A percentile compares a stretch with the other conserved stretches of the same genome.
Conservation (phyloP, 2,329 filamentous ascomycete genomes). For the Fusarium sp. region DNA sequence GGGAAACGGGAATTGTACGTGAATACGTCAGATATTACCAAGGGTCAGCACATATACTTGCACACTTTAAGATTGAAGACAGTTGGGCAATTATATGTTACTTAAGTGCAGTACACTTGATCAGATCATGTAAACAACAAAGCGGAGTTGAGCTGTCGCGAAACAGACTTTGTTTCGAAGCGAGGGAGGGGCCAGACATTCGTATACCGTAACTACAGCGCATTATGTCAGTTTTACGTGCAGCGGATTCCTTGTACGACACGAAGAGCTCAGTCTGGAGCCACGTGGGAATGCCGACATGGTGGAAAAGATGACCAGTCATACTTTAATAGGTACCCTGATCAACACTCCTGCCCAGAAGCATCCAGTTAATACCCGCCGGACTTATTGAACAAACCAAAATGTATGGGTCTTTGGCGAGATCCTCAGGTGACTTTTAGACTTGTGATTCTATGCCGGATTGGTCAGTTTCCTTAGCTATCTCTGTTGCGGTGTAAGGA, state of each 20-base stretch:
- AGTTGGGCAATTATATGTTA: neutral
- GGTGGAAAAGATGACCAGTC: conserved; percentile 46
- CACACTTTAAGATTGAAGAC: too few relatives aligned
- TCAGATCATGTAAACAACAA: conserved; percentile 28
- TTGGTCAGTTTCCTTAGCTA: neutral
- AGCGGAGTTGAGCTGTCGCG: conserved; percentile 1
- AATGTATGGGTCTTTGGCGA: conserved; percentile 10
- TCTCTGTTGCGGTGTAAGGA: conserved; percentile 38
- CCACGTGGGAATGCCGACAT: conserved; percentile 49
- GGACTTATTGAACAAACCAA: conserved; percentile 26
- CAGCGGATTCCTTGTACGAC: conserved; percentile 33
- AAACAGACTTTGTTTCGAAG: conserved; percentile 19
- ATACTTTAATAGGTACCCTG: conserved; percentile 17
- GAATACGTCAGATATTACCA: neutral
- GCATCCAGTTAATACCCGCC: conserved; percentile 12
- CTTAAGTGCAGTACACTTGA: neutral
- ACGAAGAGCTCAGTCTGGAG: conserved; percentile 39
- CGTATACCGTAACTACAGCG: neutral
- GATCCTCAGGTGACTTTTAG: conserved; percentile 33
- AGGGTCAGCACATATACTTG: neutral
- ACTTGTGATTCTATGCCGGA: conserved; percentile 8
- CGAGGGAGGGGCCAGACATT: conserved; percentile 14
- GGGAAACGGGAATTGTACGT: neutral
- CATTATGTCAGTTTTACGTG: conserved; percentile 42
- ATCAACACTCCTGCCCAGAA: conserved; percentile 1